phyloP scores from a whole-genome alignment of 768 basidiomycete genomes.

The Clitopilus passeckerianus region DNA sequence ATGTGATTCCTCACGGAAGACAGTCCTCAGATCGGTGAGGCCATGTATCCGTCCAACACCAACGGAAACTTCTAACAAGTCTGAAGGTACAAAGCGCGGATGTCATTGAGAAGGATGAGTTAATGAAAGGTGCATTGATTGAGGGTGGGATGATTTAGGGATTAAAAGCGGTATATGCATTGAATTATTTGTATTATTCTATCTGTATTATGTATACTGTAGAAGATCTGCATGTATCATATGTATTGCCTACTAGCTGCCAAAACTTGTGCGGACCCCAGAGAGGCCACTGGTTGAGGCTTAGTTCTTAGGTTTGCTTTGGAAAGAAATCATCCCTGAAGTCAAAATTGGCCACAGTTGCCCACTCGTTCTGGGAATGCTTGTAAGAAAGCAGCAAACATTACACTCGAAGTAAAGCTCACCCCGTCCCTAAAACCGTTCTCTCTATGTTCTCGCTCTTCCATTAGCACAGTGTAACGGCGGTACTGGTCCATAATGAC shows the following conservation, averaged over 20 bases:
- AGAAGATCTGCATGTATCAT: too few species aligned
- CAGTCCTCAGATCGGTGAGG: constrained; percentile 37
- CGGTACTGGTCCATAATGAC: constrained; percentile 55
- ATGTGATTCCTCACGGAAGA: constrained; percentile 84
- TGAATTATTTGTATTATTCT: background rate
- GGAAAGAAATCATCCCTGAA: constrained; percentile 57
- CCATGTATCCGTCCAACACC: background rate
- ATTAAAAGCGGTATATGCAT: background rate
- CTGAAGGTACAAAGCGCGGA: constrained; percentile 11
- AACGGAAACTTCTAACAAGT: background rate
- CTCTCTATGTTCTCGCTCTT: constrained; percentile 27
- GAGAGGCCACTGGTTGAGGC: too few species aligned
- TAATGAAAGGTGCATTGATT: constrained; percentile 6
- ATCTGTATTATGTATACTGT: background rate
- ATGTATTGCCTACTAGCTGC: too few species aligned
- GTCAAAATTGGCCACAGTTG: constrained; percentile 36
- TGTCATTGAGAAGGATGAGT: constrained; percentile 15
- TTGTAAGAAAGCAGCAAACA: background rate
- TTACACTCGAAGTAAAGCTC: background rate
- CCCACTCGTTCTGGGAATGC: constrained; percentile 51
- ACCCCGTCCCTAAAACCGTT: background rate
- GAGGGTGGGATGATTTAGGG: background rate
- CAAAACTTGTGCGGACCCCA: too few species aligned
- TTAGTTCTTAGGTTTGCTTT: constrained; percentile 2
- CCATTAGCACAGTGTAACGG: constrained; percentile 58